Evolutionary conservation across 1,139 yeast species (phyloP), one percentile per base, ranked within the genome.

Genomic region (Groenewaldozyma sp.): DNA sequence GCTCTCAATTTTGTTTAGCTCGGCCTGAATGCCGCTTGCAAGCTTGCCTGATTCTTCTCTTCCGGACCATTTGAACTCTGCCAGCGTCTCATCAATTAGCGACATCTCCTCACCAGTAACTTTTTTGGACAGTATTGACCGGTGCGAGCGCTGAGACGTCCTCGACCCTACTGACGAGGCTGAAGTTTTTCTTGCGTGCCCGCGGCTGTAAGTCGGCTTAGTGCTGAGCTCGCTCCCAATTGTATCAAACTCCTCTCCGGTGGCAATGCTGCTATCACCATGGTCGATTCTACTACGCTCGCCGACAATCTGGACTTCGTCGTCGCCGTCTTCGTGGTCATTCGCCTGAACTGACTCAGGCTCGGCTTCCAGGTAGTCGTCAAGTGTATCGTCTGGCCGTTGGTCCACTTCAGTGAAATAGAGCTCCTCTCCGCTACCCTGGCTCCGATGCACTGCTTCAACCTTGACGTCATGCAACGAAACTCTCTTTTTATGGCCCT

Each of bases 11-110:
- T 64, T 63, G 1, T 68, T 65, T 29, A 76, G 55, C 46, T 78
- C 81, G 34, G 66, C 68, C 22, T 70, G 60, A 36, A 88, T 67
- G 49, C 74, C 77, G 36, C 65, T 67, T 29, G 81, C 68, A 26
- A 87, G 58, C 0, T 70, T 63, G 18, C 67, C 71, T 4, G 81
- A 69, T 48, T 76, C 80, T 53, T 82, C 93, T 14, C 70, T 63
- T 1, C 78, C 68, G 22, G 73, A 73, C 93, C 94, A 86, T 28
- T 75, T 74, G 21, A 84, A 71, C 45, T 81, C 91, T 26, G 80
- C 83, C 45, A 86, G 68, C 14, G 84, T 61, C 44, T 83, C 88
- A 42, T 74, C 81, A n/a, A 77, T 55, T 4, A 61, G 56, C 6
- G 53, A 51, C 2, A 50, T 52, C 38, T 45, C 48, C n/a, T 16